Percentiles rank a stretch among this genome's conserved stretches.
Evolutionary conservation across 2,329 filamentous ascomycete genomes (phyloP).

Genomic region (Penicillium digitatum): DNA sequence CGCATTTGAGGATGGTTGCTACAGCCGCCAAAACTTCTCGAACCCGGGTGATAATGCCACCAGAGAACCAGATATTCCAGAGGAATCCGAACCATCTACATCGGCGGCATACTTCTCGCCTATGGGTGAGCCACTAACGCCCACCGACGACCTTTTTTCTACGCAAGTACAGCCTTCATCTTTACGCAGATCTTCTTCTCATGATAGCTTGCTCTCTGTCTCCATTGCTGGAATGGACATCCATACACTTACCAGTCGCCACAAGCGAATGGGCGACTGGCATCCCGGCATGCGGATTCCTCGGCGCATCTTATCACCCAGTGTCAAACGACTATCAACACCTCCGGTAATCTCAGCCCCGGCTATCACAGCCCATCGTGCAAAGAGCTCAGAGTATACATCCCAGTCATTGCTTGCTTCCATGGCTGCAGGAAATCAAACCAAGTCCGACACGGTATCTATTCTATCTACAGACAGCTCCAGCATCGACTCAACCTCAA

Average conservation of each 20-base stretch:
- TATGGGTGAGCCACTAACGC: conserved; percentile 8
- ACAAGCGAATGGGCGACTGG: conserved; percentile 66
- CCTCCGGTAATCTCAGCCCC: conserved; percentile 38
- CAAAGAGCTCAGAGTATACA: conserved; percentile 23
- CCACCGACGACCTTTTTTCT: conserved; percentile 23
- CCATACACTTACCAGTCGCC: conserved; percentile 70
- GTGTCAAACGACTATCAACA: conserved; percentile 40
- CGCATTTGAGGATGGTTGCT: conserved; percentile 20
- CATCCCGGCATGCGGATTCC: conserved; percentile 48
- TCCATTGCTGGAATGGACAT: conserved; percentile 87
- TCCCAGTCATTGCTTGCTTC: conserved; percentile 37
- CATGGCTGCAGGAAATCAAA: conserved; percentile 27
- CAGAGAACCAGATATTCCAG: conserved; percentile 36
- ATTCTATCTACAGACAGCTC: conserved; percentile 21
- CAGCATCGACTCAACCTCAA: conserved; percentile 21
- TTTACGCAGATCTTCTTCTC: conserved; percentile 67
- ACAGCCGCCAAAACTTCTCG: conserved; percentile 11
- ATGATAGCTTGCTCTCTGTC: conserved; percentile 85
- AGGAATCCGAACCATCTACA: conserved; percentile 36
- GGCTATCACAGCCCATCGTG: conserved; percentile 35
- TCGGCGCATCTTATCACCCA: conserved; percentile 46
- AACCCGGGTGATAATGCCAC: conserved; percentile 17
- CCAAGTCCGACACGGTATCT: conserved; percentile 23
- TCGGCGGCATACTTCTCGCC: conserved; percentile 17
- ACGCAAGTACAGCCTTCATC: conserved; percentile 34